A percentile compares a stretch with the other conserved stretches of the same genome.
These are phyloP conservation scores for Quercus tomentella DNA, from an alignment of 331 rosid species.

Conservation along the genomic window DNA sequence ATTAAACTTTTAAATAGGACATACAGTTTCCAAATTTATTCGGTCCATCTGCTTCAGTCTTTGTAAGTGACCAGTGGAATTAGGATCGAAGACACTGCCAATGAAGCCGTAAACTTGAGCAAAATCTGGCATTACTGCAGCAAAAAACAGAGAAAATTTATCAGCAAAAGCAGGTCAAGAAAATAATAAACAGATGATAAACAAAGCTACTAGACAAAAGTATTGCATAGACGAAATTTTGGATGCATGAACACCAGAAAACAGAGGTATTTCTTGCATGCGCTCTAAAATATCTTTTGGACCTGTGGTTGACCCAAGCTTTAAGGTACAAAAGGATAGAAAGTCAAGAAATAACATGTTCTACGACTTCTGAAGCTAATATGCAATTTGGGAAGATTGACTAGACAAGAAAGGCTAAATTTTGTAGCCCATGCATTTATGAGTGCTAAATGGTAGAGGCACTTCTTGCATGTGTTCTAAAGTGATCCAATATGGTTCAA, in stretches of 20 bases:
- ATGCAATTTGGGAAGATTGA: neutral
- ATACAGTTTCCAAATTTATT: constrained; percentile 82
- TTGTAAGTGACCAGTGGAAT: constrained; percentile 57
- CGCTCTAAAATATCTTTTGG: neutral
- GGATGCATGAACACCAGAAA: neutral
- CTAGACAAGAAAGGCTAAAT: neutral
- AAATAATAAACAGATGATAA: constrained; percentile 1
- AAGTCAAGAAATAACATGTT: neutral
- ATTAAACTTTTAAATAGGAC: constrained; percentile 16
- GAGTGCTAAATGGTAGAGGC: neutral
- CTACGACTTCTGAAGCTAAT: neutral
- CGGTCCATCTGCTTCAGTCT: constrained; percentile 79
- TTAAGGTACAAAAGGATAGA: neutral
- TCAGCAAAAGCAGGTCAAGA: constrained; percentile 7
- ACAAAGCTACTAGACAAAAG: neutral
- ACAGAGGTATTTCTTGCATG: neutral
- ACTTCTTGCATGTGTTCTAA: neutral
- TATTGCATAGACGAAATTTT: neutral
- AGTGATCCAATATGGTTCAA: neutral
- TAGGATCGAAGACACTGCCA: constrained; percentile 87
- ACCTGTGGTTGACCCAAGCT: neutral
- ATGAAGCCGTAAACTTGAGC: constrained; percentile 79
- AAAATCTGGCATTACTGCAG: constrained; percentile 82
- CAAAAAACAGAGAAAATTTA: constrained; percentile 8
- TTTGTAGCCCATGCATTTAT: neutral